Conservation (phyloP, 2,329 filamentous ascomycete species). For the Diaporthe humulicola region DNA sequence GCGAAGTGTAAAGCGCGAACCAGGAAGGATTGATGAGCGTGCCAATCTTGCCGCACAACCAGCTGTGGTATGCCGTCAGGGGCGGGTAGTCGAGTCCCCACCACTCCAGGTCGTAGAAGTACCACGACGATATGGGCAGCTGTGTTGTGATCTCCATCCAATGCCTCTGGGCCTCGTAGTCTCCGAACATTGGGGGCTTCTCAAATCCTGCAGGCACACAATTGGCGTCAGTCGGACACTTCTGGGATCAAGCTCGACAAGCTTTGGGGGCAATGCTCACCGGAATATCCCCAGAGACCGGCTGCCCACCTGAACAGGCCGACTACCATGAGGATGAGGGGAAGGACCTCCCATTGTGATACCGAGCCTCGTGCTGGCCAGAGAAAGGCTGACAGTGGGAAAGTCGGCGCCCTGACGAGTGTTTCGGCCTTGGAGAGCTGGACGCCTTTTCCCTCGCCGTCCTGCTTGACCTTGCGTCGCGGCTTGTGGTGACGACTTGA, state of each 20-base stretch:
- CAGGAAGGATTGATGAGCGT: constrained; percentile 82
- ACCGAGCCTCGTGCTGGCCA: constrained; percentile 88
- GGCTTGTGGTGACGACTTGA: constrained; percentile 70
- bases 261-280: constrained; percentile 59
- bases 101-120: constrained; percentile 96
- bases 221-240: constrained; percentile 12
- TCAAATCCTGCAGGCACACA: constrained; percentile 71
- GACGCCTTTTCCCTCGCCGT: constrained; percentile 52
- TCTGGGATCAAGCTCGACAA: background rate
- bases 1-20: constrained; percentile 88
- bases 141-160: constrained; percentile 98
- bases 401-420: constrained; percentile 75
- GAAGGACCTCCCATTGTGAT: constrained; percentile 93
- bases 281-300: constrained; percentile 95
- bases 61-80: constrained; percentile 97
- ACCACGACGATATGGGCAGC: constrained; percentile 94
- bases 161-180: constrained; percentile 97
- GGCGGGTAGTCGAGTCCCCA: constrained; percentile 99
- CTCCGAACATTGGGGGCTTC: constrained; percentile 91
- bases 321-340: constrained; percentile 88
- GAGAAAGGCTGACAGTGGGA: constrained; percentile 92
- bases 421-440: constrained; percentile 54
- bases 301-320: constrained; percentile 94
- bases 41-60: constrained; percentile 91
- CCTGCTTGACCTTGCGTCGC: constrained; percentile 69